A percentile compares a stretch with the other conserved stretches of the same genome.
phyloP scores from a whole-genome alignment of 306 rosid genomes.

The Dryas drummondii region DNA sequence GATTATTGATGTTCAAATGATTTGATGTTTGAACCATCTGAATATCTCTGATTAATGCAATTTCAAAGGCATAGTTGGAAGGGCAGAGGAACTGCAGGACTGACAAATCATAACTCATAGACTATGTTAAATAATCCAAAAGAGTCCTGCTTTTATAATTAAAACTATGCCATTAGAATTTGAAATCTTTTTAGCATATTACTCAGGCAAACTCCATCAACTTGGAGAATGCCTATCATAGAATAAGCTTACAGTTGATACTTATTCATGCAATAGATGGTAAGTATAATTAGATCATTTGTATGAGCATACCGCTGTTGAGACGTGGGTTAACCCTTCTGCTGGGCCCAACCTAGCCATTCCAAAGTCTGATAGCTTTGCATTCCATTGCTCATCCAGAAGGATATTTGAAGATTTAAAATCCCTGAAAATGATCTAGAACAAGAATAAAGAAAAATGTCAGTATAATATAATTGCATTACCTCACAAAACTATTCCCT shows the following conservation, averaged over 20 bases:
- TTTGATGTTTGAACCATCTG: background rate
- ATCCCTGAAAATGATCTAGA: constrained; percentile 93
- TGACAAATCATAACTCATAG: background rate
- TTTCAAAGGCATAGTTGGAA: background rate
- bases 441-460: constrained; percentile 18
- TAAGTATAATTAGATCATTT: background rate
- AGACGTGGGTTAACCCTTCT: constrained; percentile 92
- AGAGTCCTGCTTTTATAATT: background rate
- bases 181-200: constrained; percentile 5
- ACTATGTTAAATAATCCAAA: background rate
- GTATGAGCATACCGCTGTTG: constrained; percentile 82
- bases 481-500: background rate
- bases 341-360: constrained; percentile 95
- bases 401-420: constrained; percentile 95
- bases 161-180: background rate
- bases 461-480: background rate
- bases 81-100: background rate
- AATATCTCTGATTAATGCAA: background rate
- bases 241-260: constrained; percentile 8
- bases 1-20: background rate
- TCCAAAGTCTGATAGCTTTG: constrained; percentile 93
- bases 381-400: constrained; percentile 93
- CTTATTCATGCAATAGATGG: background rate
- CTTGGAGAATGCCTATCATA: background rate
- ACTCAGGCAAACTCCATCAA: constrained; percentile 6